phyloP scores from a whole-genome alignment of 2,329 filamentous ascomycete species.

The Xylaria arbuscula region DNA sequence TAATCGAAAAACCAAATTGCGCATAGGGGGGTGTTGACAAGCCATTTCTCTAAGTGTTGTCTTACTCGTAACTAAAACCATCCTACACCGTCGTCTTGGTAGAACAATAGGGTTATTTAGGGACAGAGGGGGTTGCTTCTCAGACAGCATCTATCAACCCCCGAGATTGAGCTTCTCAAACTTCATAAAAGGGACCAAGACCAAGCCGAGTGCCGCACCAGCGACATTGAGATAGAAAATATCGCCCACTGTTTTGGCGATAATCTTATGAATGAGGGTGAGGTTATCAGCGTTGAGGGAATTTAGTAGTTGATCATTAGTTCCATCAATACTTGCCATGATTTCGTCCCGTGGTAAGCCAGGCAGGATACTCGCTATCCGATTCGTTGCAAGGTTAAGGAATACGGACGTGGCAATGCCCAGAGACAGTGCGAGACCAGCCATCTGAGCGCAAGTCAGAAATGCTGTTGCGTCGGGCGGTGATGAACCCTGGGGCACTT shows the following conservation, averaged over 20 bases:
- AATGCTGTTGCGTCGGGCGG: too few species aligned
- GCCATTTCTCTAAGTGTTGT: too few species aligned
- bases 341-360: constrained; percentile 14
- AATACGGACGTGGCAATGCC: constrained; percentile 36
- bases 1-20: too few species aligned
- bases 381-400: constrained; percentile 30
- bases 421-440: constrained; percentile 30
- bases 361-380: constrained; percentile 25
- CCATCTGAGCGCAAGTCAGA: too few species aligned
- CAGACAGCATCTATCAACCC: neutral
- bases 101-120: too few species aligned
- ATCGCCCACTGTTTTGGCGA: constrained; percentile 19
- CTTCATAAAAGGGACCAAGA: constrained; percentile 12
- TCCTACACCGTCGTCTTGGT: too few species aligned
- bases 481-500: too few species aligned
- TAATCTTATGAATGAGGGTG: neutral
- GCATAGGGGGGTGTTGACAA: too few species aligned
- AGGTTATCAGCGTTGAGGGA: neutral
- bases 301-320: constrained; percentile 2
- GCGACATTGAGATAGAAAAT: constrained; percentile 34
- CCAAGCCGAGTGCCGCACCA: constrained; percentile 17
- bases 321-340: constrained; percentile 20
- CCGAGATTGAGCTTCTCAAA: constrained; percentile 18
- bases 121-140: neutral
- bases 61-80: too few species aligned